These are phyloP conservation scores for Penicillium cataractarum DNA, from an alignment of 495 filamentous ascomycete genomes.

Conservation along the genomic window DNA sequence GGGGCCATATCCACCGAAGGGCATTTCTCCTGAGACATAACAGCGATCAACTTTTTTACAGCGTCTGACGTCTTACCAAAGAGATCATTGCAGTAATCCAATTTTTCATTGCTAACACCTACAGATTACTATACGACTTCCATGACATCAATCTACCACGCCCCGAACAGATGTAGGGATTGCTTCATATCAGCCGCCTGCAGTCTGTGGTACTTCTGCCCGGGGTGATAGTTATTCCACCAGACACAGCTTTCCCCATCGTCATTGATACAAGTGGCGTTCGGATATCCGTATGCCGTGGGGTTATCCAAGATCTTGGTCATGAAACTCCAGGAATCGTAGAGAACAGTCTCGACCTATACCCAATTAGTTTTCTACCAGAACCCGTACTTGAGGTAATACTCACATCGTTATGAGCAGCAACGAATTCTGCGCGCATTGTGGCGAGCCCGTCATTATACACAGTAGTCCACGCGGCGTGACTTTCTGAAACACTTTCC, in stretches of 20 bases:
- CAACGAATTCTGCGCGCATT: slow-evolving; percentile 33
- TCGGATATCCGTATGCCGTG: slow-evolving; percentile 37
- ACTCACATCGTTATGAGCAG: slow-evolving; percentile 33
- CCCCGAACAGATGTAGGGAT: slow-evolving; percentile 29
- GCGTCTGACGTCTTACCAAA: not conserved
- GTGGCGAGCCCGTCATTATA: slow-evolving; percentile 33
- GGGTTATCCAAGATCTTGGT: slow-evolving; percentile 59
- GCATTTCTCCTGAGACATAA: not conserved
- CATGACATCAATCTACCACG: slow-evolving; percentile 26
- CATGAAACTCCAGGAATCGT: slow-evolving; percentile 47
- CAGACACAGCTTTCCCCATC: slow-evolving; percentile 41
- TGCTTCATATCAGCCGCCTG: slow-evolving; percentile 47
- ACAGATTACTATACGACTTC: not conserved
- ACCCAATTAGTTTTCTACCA: slow-evolving; percentile 2
- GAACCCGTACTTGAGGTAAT: not conserved
- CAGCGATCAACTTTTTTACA: not conserved
- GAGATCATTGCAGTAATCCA: not conserved
- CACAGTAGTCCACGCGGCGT: slow-evolving; percentile 35
- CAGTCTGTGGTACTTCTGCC: slow-evolving; percentile 38
- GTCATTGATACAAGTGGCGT: slow-evolving; percentile 37
- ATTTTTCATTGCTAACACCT: not conserved
- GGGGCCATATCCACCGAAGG: not conserved
- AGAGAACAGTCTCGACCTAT: slow-evolving; percentile 33
- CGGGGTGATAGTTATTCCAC: slow-evolving; percentile 48
- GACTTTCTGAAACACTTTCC: slow-evolving; percentile 22